Percentiles rank a stretch among this genome's conserved stretches.
Evolutionary conservation across 2,329 filamentous ascomycete genomes (phyloP).

Genomic region (Penicillium verrucosum): DNA sequence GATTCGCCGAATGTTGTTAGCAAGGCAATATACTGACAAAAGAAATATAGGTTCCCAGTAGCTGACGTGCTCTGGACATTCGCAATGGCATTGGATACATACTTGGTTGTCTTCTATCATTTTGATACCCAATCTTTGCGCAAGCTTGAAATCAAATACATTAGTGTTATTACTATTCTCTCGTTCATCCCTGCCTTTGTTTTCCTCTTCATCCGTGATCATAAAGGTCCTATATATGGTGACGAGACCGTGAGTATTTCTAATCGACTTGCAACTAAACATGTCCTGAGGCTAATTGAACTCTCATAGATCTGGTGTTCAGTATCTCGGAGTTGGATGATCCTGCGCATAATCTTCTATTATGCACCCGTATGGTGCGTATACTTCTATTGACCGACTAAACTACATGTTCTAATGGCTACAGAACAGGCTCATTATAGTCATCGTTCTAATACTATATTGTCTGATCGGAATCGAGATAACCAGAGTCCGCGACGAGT

Average conservation of each 20-base stretch:
- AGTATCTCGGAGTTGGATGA: slow-evolving; percentile 37
- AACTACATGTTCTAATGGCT: not conserved
- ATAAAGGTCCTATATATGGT: slow-evolving; percentile 38
- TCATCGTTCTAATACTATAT: slow-evolving; percentile 22
- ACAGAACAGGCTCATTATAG: slow-evolving; percentile 29
- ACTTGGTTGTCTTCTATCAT: slow-evolving; percentile 37
- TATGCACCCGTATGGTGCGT: slow-evolving; percentile 38
- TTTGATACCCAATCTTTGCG: slow-evolving; percentile 32
- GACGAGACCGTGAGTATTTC: slow-evolving; percentile 33
- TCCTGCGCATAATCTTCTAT: slow-evolving; percentile 37
- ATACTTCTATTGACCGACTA: not conserved
- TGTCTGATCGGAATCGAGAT: slow-evolving; percentile 34
- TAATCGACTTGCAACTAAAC: not conserved
- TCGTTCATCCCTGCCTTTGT: slow-evolving; percentile 37
- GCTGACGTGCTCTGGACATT: slow-evolving; percentile 41
- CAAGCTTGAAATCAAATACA: slow-evolving; percentile 35
- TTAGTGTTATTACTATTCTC: slow-evolving; percentile 27
- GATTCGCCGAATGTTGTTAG: not conserved
- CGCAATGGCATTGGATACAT: slow-evolving; percentile 38
- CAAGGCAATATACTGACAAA: not conserved
- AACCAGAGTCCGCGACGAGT: slow-evolving; percentile 30
- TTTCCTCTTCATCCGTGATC: slow-evolving; percentile 33
- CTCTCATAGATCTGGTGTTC: slow-evolving; percentile 37
- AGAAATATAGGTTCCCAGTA: slow-evolving; percentile 33
- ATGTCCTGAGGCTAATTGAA: not conserved